A percentile compares a stretch with the other conserved stretches of the same genome.
These are phyloP conservation scores for Termitomyces sp. DNA, from an alignment of 768 basidiomycete genomes.

Conservation along the genomic window DNA sequence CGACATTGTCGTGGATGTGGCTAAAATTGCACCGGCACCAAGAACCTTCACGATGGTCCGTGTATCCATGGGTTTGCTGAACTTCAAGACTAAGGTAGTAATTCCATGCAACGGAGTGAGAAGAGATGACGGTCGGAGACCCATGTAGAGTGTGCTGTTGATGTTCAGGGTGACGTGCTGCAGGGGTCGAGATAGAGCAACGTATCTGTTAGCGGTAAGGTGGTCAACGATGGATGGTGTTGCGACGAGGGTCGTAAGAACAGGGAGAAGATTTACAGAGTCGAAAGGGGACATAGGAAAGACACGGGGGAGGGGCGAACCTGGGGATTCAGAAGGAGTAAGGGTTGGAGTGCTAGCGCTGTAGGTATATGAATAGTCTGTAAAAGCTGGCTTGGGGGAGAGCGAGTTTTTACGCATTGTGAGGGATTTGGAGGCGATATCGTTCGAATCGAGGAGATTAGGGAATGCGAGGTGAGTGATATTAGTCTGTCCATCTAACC, in stretches of 20 bases:
- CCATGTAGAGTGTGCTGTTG: conserved; percentile 38
- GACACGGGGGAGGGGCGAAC: conserved; percentile 5
- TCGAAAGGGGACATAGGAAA: conserved; percentile 17
- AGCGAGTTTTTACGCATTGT: conserved; percentile 2
- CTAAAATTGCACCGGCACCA: conserved; percentile 31
- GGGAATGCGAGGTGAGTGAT: conserved; percentile 35
- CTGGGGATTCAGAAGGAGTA: conserved; percentile 10
- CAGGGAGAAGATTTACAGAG: conserved; percentile 34
- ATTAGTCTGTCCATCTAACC: conserved; percentile 39
- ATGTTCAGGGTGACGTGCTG: conserved; percentile 31
- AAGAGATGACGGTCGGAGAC: conserved; percentile 37
- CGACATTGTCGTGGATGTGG: neutral
- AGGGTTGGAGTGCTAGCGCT: conserved; percentile 2
- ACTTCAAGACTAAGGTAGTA: conserved; percentile 26
- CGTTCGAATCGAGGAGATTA: conserved; percentile 23
- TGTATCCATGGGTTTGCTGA: conserved; percentile 34
- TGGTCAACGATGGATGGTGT: conserved; percentile 28
- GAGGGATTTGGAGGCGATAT: conserved; percentile 2
- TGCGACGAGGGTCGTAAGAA: conserved; percentile 30
- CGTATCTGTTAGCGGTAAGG: conserved; percentile 15
- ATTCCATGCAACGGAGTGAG: conserved; percentile 30
- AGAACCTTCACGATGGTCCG: conserved; percentile 42
- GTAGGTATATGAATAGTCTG: conserved; percentile 4
- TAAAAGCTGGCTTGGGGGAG: conserved; percentile 1
- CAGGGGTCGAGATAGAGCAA: conserved; percentile 21